phyloP scores from a whole-genome alignment of 768 basidiomycete genomes.

The Candolleomyces aberdarensis region DNA sequence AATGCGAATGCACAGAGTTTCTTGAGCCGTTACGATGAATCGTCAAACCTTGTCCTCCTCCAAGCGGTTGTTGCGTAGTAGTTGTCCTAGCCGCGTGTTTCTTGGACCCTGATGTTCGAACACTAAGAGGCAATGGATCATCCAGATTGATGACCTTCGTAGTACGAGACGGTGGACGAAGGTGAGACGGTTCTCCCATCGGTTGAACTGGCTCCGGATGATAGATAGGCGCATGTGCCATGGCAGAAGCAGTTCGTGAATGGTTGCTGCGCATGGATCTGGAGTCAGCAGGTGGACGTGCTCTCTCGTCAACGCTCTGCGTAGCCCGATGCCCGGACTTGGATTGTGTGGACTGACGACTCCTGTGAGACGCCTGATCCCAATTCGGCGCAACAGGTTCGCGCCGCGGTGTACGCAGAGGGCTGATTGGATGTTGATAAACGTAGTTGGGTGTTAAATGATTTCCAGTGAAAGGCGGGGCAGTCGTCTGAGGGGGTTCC shows the following conservation, averaged over 20 bases:
- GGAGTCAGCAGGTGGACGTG: neutral
- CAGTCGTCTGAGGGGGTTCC: neutral
- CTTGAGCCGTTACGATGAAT: constrained; percentile 7
- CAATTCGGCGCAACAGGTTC: neutral
- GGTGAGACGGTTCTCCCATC: neutral
- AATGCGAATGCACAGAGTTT: constrained; percentile 14
- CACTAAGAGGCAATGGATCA: neutral
- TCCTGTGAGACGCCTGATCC: constrained; percentile 2
- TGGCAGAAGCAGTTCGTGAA: constrained; percentile 1
- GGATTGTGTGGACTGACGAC: neutral
- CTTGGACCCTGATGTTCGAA: neutral
- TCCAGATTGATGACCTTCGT: neutral
- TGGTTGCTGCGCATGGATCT: constrained; percentile 4
- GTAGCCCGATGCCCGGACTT: neutral
- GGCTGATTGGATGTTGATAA: neutral
- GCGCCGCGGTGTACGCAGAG: neutral
- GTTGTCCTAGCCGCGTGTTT: neutral
- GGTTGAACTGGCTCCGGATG: neutral
- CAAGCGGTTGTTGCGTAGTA: neutral
- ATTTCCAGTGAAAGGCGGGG: neutral
- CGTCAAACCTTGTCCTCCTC: neutral
- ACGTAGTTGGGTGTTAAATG: constrained; percentile 7
- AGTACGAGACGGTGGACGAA: neutral
- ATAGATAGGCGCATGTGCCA: neutral
- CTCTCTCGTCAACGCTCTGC: neutral